phyloP scores from a whole-genome alignment of 1,284 basidiomycete genomes.

The Cutaneotrichosporon sp. region DNA sequence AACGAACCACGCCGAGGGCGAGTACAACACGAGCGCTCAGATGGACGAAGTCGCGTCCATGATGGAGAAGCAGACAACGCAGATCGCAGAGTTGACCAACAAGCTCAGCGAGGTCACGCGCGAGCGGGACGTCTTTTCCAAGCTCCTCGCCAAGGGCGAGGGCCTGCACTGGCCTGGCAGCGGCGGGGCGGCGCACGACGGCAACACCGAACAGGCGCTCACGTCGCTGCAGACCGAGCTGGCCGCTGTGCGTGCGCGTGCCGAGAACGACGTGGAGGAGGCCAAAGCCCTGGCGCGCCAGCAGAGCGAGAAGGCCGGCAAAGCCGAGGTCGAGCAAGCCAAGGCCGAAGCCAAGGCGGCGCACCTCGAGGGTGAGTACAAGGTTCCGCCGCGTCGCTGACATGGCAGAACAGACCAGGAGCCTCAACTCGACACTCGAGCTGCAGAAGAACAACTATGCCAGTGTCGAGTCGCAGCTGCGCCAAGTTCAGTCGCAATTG shows the following conservation, averaged over 20 bases:
- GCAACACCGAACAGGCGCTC: conserved; percentile 24
- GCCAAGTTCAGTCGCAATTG: conserved; percentile 35
- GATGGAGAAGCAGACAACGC: conserved; percentile 35
- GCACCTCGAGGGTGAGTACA: conserved; percentile 61
- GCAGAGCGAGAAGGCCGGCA: conserved; percentile 60
- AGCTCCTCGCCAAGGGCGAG: conserved; percentile 56
- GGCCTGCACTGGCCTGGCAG: conserved; percentile 32
- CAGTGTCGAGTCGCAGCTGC: conserved; percentile 34
- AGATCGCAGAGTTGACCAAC: conserved; percentile 70
- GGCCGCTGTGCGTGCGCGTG: conserved; percentile 63
- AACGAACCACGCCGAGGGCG: conserved; percentile 50
- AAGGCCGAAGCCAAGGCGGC: conserved; percentile 72
- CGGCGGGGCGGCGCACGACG: conserved; percentile 9
- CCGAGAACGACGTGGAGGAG: conserved; percentile 62
- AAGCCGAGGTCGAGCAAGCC: conserved; percentile 63
- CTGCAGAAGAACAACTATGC: conserved; percentile 42
- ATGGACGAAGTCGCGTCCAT: conserved; percentile 1
- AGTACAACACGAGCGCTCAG: neutral
- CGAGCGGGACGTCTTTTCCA: conserved; percentile 80
- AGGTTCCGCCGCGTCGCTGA: conserved; percentile 7
- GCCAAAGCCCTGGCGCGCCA: conserved; percentile 62
- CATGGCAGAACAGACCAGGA: conserved; percentile 42
- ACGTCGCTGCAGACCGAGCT: conserved; percentile 48
- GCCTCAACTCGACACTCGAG: conserved; percentile 37
- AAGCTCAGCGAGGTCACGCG: conserved; percentile 75